phyloP scores from a whole-genome alignment of 805 yeast species.

The Alloascoidea africana region DNA sequence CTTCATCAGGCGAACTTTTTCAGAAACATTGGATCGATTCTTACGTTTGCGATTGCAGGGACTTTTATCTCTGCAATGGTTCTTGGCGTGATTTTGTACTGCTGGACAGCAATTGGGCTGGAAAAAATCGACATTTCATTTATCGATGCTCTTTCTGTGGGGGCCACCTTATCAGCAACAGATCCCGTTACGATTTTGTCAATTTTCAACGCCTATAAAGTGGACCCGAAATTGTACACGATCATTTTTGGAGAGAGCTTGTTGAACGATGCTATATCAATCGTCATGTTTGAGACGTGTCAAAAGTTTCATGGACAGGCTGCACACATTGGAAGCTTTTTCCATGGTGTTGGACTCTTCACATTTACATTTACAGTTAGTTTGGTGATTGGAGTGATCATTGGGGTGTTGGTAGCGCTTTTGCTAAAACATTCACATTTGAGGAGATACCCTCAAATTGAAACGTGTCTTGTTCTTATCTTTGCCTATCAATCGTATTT shows the following conservation, averaged over 20 bases:
- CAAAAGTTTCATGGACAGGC: constrained; percentile 87
- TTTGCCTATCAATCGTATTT: constrained; percentile 94
- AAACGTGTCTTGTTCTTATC: constrained; percentile 79
- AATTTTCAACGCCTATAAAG: constrained; percentile 93
- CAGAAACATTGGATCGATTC: constrained; percentile 76
- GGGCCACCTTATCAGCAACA: constrained; percentile 95
- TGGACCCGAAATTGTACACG: constrained; percentile 93
- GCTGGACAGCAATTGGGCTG: constrained; percentile 86
- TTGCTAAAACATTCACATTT: constrained; percentile 85
- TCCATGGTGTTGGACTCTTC: constrained; percentile 90
- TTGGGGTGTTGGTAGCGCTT: constrained; percentile 83
- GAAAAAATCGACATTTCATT: constrained; percentile 82
- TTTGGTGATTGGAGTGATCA: constrained; percentile 72
- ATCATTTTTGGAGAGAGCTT: constrained; percentile 94
- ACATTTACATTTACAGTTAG: constrained; percentile 88
- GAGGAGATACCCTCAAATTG: constrained; percentile 92
- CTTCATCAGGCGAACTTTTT: constrained; percentile 92
- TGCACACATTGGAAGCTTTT: constrained; percentile 58
- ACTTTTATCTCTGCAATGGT: constrained; percentile 88
- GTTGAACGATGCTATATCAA: constrained; percentile 92
- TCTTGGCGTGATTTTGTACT: constrained; percentile 69
- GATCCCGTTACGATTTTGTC: constrained; percentile 96
- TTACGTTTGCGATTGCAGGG: constrained; percentile 94
- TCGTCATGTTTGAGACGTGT: constrained; percentile 98
- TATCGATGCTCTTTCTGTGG: constrained; percentile 95